A percentile compares a stretch with the other conserved stretches of the same genome.
Evolutionary conservation across 1,284 basidiomycete species (phyloP).

Genomic region (Trametes sp.): DNA sequence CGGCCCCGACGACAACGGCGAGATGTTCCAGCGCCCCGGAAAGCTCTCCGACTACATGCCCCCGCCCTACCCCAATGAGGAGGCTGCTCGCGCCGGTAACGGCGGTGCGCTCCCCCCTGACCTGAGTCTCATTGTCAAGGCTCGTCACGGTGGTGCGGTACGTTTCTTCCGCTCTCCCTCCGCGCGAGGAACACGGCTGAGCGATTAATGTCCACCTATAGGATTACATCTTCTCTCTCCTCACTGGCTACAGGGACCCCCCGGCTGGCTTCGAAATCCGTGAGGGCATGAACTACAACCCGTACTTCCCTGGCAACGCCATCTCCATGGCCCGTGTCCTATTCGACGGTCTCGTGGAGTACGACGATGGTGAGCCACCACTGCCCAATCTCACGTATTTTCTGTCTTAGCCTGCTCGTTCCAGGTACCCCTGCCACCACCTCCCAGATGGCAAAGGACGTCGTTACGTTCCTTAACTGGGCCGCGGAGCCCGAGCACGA

Average conservation of each 20-base stretch:
- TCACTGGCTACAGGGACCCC: constrained; percentile 97
- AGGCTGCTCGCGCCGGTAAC: constrained; percentile 95
- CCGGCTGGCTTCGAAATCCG: constrained; percentile 97
- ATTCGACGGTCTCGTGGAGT: constrained; percentile 96
- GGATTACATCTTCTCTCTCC: constrained; percentile 97
- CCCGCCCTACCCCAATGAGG: constrained; percentile 95
- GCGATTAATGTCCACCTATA: constrained; percentile 40
- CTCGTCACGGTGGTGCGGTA: constrained; percentile 95
- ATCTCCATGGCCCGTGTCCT: constrained; percentile 99
- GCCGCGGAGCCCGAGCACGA: constrained; percentile 98
- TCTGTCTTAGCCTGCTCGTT: no score
- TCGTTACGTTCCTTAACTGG: constrained; percentile 95
- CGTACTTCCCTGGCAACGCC: constrained; percentile 96
- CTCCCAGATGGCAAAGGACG: constrained; percentile 99
- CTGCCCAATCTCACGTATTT: no score
- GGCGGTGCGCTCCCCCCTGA: constrained; percentile 97
- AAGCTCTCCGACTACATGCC: constrained; percentile 98
- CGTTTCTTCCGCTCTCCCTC: constrained; percentile 45
- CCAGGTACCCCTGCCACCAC: constrained; percentile 94
- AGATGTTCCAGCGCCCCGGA: constrained; percentile 99
- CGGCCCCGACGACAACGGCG: constrained; percentile 94
- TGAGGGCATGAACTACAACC: constrained; percentile 98
- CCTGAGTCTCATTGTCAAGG: constrained; percentile 97
- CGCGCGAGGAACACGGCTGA: constrained; percentile 10
- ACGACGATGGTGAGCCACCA: constrained; percentile 78